Evolutionary conservation across 495 filamentous ascomycete species (phyloP).

Genomic region (Trichoderma asperelloides): DNA sequence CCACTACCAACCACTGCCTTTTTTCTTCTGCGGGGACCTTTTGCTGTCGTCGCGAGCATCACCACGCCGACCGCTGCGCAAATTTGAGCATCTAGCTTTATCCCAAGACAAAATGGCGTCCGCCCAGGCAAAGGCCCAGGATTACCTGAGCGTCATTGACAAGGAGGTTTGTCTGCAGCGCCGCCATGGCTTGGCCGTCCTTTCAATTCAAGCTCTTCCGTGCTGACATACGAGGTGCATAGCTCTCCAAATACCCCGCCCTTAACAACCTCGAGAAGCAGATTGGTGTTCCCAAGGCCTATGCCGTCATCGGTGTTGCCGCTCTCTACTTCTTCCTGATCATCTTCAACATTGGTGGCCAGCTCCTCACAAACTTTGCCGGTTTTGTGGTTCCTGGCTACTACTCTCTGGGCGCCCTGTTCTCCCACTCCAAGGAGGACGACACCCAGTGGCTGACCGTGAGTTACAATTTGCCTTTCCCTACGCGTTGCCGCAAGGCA

Average conservation of each 20-base stretch:
- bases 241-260: slow-evolving; percentile 94
- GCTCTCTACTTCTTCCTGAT: slow-evolving; percentile 96
- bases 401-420: slow-evolving; percentile 87
- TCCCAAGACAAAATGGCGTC: slow-evolving; percentile 47
- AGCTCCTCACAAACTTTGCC: slow-evolving; percentile 92
- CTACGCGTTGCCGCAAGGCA: not conserved
- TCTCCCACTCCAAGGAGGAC: slow-evolving; percentile 70
- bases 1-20: not conserved
- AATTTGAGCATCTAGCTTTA: not conserved
- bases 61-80: slow-evolving; percentile 5
- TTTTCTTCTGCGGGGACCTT: not conserved
- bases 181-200: not conserved
- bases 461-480: slow-evolving; percentile 17
- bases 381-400: slow-evolving; percentile 92
- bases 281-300: slow-evolving; percentile 90
- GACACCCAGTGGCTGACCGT: slow-evolving; percentile 82
- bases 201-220: slow-evolving; percentile 3
- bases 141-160: slow-evolving; percentile 84
- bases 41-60: not conserved
- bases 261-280: slow-evolving; percentile 97
- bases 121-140: slow-evolving; percentile 85
- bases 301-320: slow-evolving; percentile 76
- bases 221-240: slow-evolving; percentile 11
- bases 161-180: slow-evolving; percentile 64
- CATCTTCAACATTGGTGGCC: slow-evolving; percentile 97